Percentiles rank a stretch among this genome's conserved stretches.
These are phyloP conservation scores for Hydrangea macrophylla DNA, from an alignment of 148 eudicot species.

Conservation along the genomic window DNA sequence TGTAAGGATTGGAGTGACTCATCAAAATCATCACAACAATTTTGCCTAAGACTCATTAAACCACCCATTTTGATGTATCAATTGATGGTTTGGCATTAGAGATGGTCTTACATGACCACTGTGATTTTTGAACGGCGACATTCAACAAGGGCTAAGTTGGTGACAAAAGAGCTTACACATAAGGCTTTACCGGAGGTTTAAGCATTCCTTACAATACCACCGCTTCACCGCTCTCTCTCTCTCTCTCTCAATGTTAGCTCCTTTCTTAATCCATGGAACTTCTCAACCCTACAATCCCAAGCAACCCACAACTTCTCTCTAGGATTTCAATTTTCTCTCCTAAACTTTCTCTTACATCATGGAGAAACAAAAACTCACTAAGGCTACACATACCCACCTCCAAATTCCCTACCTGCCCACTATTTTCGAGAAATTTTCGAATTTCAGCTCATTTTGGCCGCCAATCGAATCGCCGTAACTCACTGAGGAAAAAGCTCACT, in stretches of 20 bases:
- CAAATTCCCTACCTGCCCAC: conserved; percentile 12
- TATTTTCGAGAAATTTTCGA: conserved; percentile 25
- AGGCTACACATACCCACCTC: conserved; percentile 28
- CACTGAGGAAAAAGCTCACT: conserved; percentile 64
- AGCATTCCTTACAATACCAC: neutral
- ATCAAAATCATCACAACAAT: too few species aligned
- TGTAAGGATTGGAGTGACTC: too few species aligned
- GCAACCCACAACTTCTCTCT: conserved; percentile 9
- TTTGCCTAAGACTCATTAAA: too few species aligned
- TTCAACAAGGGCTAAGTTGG: too few species aligned
- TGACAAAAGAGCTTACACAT: too few species aligned
- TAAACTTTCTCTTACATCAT: conserved; percentile 20
- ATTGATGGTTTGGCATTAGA: too few species aligned
- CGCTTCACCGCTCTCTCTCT: neutral
- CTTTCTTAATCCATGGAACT: conserved; percentile 30
- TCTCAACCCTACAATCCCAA: conserved; percentile 23
- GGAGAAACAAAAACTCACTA: conserved; percentile 22
- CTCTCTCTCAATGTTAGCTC: neutral
- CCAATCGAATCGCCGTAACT: conserved; percentile 52
- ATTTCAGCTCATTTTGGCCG: conserved; percentile 50
- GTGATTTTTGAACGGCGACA: too few species aligned
- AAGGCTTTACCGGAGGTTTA: conserved; percentile 7
- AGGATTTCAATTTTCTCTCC: conserved; percentile 18
- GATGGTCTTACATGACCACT: too few species aligned
- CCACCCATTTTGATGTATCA: too few species aligned